Conservation (phyloP, 176 grass and related monocot genomes). For the Thinopyrum elongatum region DNA sequence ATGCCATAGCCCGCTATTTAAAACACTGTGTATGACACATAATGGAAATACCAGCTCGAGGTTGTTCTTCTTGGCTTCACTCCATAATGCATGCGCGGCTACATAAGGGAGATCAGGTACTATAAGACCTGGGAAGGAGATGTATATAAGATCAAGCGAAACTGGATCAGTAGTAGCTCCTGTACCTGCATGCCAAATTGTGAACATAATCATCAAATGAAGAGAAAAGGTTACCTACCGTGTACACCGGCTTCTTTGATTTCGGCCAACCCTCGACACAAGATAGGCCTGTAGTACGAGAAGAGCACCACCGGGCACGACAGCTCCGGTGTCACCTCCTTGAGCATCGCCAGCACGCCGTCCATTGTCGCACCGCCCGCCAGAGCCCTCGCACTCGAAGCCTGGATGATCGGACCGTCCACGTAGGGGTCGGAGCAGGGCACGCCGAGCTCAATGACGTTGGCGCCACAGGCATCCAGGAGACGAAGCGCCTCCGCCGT, state of each 20-base stretch:
- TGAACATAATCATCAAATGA: background rate
- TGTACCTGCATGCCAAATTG: background rate
- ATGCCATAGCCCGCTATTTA: no score
- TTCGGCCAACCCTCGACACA: background rate
- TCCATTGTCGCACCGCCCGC: conserved; percentile 42
- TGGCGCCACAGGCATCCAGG: conserved; percentile 70
- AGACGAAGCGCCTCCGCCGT: conserved; percentile 70
- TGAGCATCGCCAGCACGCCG: conserved; percentile 67
- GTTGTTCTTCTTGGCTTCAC: conserved; percentile 53
- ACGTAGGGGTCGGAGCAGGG: conserved; percentile 74
- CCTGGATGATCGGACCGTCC: conserved; percentile 76
- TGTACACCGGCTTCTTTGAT: conserved; percentile 44
- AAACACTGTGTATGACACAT: no score
- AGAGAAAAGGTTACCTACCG: conserved; percentile 31
- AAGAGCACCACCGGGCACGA: conserved; percentile 84
- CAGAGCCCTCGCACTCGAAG: conserved; percentile 60
- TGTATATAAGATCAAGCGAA: background rate
- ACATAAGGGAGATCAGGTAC: conserved; percentile 72
- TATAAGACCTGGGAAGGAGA: conserved; percentile 47
- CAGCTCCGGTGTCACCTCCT: conserved; percentile 69
- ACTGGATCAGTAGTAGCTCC: background rate
- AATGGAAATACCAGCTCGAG: conserved; percentile 58
- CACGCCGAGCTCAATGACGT: conserved; percentile 86
- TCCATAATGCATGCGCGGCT: conserved; percentile 20
- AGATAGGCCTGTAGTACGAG: conserved; percentile 72